These are phyloP conservation scores for Astrocystis sublimbata DNA, from an alignment of 495 filamentous ascomycete genomes.

Conservation along the genomic window DNA sequence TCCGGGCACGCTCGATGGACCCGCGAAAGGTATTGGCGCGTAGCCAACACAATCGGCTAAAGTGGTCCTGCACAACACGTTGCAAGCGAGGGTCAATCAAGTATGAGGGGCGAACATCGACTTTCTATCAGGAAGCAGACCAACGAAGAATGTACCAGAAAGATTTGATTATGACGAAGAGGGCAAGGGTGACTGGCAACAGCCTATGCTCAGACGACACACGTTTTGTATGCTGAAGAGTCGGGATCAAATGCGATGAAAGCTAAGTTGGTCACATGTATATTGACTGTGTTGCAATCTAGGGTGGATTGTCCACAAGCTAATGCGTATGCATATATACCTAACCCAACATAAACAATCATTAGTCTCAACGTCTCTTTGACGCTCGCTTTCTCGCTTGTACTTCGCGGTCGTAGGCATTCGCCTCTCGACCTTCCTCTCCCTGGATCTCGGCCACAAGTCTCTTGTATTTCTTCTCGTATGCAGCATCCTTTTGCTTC, in stretches of 20 bases:
- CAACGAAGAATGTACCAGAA: too few relatives aligned
- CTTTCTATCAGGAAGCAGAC: too few relatives aligned
- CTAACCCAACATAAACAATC: not conserved
- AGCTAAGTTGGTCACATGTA: not conserved
- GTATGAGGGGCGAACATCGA: too few relatives aligned
- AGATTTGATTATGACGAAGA: too few relatives aligned
- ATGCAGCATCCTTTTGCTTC: constrained; percentile 84
- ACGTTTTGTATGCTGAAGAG: not conserved
- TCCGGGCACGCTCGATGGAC: too few relatives aligned
- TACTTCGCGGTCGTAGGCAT: constrained; percentile 87
- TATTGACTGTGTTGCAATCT: not conserved
- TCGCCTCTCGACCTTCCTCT: constrained; percentile 82
- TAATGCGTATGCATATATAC: not conserved
- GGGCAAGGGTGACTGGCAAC: too few relatives aligned
- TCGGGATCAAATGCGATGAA: too few relatives aligned
- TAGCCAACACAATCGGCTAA: too few relatives aligned
- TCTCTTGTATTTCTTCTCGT: constrained; percentile 92
- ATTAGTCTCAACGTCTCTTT: constrained; percentile 14
- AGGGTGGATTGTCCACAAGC: not conserved
- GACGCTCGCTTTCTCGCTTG: constrained; percentile 62
- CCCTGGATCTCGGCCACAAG: constrained; percentile 93
- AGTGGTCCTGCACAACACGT: too few relatives aligned
- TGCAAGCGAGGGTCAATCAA: too few relatives aligned
- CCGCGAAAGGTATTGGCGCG: too few relatives aligned
- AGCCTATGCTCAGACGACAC: too few relatives aligned